A percentile compares a stretch with the other conserved stretches of the same genome.
Evolutionary conservation across 2,329 filamentous ascomycete genomes (phyloP).

Genomic region (Dichotomopilus funicola): DNA sequence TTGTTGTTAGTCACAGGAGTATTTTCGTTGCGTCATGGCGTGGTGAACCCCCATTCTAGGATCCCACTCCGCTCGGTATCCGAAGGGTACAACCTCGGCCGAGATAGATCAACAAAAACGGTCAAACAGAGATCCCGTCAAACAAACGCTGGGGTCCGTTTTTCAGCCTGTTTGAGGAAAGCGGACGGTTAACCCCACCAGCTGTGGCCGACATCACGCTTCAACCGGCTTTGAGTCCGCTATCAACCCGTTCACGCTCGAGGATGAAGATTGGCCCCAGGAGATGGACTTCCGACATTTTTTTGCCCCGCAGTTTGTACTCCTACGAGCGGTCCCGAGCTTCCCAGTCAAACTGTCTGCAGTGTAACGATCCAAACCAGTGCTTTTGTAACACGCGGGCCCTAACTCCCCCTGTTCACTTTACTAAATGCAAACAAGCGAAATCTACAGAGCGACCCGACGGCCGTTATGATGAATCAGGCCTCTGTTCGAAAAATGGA

Average conservation of each 20-base stretch:
- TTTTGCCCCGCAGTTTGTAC: too few species aligned
- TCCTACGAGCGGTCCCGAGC: too few species aligned
- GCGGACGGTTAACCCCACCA: too few species aligned
- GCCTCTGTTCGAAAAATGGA: constrained; percentile 55
- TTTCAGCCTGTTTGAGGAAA: too few species aligned
- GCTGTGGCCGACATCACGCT: too few species aligned
- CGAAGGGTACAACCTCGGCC: constrained; percentile 2
- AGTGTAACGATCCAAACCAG: neutral
- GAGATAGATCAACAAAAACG: neutral
- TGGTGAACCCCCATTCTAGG: constrained; percentile 12
- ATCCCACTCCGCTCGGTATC: neutral
- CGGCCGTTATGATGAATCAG: constrained; percentile 1
- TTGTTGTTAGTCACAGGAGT: constrained; percentile 15
- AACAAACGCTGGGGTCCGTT: too few species aligned
- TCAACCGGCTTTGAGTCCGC: too few species aligned
- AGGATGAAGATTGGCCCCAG: too few species aligned
- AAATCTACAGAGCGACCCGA: neutral
- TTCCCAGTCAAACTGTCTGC: too few species aligned
- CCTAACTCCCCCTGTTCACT: neutral
- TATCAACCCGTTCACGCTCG: too few species aligned
- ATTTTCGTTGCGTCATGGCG: constrained; percentile 17
- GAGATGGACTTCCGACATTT: too few species aligned
- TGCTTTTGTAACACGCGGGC: neutral
- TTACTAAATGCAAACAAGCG: constrained; percentile 6
- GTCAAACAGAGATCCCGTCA: neutral